phyloP scores from a whole-genome alignment of 225 moss, liverwort and hornwort genomes.

The Straminergon stramineum region DNA sequence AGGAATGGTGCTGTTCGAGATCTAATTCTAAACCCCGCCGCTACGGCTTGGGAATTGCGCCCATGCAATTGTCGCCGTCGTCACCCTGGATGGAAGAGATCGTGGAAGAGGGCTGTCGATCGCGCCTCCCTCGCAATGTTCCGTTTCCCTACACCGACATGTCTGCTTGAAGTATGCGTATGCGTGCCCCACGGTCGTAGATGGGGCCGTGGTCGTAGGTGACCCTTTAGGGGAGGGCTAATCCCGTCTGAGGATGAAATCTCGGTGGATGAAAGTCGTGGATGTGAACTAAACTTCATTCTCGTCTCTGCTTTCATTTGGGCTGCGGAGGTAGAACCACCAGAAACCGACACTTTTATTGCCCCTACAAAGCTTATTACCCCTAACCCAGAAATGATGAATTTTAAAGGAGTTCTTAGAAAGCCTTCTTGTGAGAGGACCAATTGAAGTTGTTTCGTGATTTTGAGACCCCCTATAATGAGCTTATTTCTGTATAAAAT shows the following conservation, averaged over 20 bases:
- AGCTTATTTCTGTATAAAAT: not conserved
- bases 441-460: not conserved
- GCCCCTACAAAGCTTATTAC: not conserved
- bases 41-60: not conserved
- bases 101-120: not conserved
- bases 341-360: not conserved
- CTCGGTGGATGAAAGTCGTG: not conserved
- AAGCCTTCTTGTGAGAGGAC: not conserved
- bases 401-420: not conserved
- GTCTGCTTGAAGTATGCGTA: not conserved
- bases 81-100: not conserved
- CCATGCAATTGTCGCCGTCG: not conserved
- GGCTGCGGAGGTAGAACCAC: too few relatives aligned
- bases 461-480: not conserved
- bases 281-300: not conserved
- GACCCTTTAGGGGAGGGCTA: not conserved
- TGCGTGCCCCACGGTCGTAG: conserved; percentile 16
- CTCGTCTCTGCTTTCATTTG: too few relatives aligned
- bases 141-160: conserved; percentile 11
- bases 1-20: not conserved
- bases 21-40: not conserved
- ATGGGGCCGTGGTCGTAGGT: not conserved
- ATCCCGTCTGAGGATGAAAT: not conserved
- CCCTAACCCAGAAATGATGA: not conserved
- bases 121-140: not conserved